Conservation (phyloP, 768 basidiomycete species). For the Lactarius sanguifluus region DNA sequence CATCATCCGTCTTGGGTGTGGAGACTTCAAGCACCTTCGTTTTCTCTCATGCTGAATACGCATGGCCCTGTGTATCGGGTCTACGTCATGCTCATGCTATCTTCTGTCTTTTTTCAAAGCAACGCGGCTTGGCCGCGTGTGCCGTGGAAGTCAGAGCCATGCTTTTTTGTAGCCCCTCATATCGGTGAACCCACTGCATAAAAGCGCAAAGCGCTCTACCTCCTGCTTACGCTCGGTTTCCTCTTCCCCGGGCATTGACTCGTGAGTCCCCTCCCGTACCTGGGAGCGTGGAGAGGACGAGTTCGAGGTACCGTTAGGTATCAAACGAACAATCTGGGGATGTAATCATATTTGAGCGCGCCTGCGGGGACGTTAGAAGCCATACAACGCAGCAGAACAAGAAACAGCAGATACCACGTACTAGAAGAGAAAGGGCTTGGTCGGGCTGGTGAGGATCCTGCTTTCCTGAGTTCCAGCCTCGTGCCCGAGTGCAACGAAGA, state of each 20-base stretch:
- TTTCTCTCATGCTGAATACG: slow-evolving; percentile 34
- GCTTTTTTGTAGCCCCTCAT: slow-evolving; percentile 45
- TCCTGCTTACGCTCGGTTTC: slow-evolving; percentile 53
- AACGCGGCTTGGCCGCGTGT: slow-evolving; percentile 44
- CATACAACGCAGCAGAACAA: neutral
- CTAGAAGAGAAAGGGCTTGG: slow-evolving; percentile 59
- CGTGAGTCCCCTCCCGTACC: slow-evolving; percentile 11
- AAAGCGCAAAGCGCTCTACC: slow-evolving; percentile 51
- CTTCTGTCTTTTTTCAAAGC: slow-evolving; percentile 39
- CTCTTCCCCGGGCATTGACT: slow-evolving; percentile 37
- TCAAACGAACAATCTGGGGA: slow-evolving; percentile 70
- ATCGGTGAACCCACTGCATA: slow-evolving; percentile 43
- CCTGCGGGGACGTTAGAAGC: slow-evolving; percentile 43
- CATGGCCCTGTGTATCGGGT: slow-evolving; percentile 33
- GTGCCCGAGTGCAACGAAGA: slow-evolving; percentile 57
- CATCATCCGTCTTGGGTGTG: slow-evolving; percentile 34
- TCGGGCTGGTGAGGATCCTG: slow-evolving; percentile 72
- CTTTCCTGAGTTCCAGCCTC: slow-evolving; percentile 52
- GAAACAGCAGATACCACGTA: slow-evolving; percentile 33
- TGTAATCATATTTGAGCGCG: slow-evolving; percentile 66
- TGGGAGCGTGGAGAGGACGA: slow-evolving; percentile 43
- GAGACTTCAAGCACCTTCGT: slow-evolving; percentile 19
- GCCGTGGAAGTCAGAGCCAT: slow-evolving; percentile 45
- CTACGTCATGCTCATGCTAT: slow-evolving; percentile 24
- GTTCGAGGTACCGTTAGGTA: slow-evolving; percentile 66